Base-by-base conservation (phyloP, 768 basidiomycete genomes). In the Boletus huronensis region DNA sequence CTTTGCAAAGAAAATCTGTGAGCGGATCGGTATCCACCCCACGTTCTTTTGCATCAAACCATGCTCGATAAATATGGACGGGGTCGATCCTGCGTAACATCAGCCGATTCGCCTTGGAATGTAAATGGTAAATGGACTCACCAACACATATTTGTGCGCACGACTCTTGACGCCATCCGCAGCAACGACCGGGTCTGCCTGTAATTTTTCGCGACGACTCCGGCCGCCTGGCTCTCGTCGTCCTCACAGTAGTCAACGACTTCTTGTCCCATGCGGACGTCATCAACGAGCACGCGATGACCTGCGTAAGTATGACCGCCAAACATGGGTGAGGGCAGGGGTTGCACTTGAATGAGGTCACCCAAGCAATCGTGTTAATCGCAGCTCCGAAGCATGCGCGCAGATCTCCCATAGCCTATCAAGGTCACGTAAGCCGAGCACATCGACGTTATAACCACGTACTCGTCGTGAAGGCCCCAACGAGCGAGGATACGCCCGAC, bases 401-500 rank as follows among this genome's bases (percentile, higher is more conserved):
- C 62, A 64, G 39, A 68, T 28, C 28, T 4, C 43, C 64, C 63
- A 69, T 3, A 68, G 25, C 40, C 60, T 68, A 16, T 34, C 28
- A 29, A 35, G 6, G 7, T 9, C 10, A 26, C 16, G 21, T 58
- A 10, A 38, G n/a, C 10, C 17, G 7, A 9, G 31, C 14, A 23
- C 13, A 8, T 52, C 23, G 13, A 31, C 17, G 3, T 9, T 2
- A 9, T 28, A 32, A 17, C 2, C 5, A 49, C 52, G 6, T 39
- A 66, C 62, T 56, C 60, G 41, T 69, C 59, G 23, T 70, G 66
- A 34, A 68, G 50, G 10, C 68, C 63, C 69, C 65, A 70, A 29
- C 67, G 69, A 36, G 55, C 52, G 49, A 69, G 23, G 17, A 73
- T 58, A 6, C 64, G 61, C 10, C 67, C 69, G 2, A 54, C 59